Percentiles rank a stretch among this genome's conserved stretches.
Evolutionary conservation across 768 basidiomycete genomes (phyloP).

Genomic region (Termitomyces sp.): DNA sequence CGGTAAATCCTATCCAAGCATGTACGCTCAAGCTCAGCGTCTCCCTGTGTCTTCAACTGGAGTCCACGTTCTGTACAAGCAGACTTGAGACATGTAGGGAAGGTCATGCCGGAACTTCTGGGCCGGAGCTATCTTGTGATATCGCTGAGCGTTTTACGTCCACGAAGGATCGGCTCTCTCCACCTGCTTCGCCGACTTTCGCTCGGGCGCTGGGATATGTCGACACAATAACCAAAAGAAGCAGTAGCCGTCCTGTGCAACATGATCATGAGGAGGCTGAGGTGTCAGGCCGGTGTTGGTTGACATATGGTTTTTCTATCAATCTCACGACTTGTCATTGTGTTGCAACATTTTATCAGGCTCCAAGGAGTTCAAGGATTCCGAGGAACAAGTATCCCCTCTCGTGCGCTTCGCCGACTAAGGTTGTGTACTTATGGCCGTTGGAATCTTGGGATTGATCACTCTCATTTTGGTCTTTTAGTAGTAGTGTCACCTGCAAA

Average conservation of each 20-base stretch:
- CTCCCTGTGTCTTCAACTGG: no score
- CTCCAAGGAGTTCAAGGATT: background rate
- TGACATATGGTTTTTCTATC: background rate
- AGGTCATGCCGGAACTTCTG: background rate
- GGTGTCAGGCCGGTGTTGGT: background rate
- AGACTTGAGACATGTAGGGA: background rate
- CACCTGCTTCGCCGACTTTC: background rate
- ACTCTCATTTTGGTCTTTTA: slow-evolving; percentile 16
- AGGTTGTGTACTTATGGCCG: background rate
- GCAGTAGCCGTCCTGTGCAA: background rate
- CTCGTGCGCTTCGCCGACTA: background rate
- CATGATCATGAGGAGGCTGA: background rate
- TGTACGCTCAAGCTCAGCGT: background rate
- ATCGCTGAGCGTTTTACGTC: no score
- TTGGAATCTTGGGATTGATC: slow-evolving; percentile 18
- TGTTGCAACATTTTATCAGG: background rate
- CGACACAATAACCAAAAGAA: background rate
- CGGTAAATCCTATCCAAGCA: background rate
- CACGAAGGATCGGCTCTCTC: background rate
- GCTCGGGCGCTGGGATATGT: background rate
- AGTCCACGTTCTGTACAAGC: background rate
- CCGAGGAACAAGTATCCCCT: background rate
- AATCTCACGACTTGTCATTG: background rate
- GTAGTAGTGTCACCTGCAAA: slow-evolving; percentile 18
- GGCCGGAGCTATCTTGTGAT: background rate